A percentile compares a stretch with the other conserved stretches of the same genome.
Evolutionary conservation across 371 early-diverging fungal genomes (phyloP).

Genomic region (Mucor saturninus): DNA sequence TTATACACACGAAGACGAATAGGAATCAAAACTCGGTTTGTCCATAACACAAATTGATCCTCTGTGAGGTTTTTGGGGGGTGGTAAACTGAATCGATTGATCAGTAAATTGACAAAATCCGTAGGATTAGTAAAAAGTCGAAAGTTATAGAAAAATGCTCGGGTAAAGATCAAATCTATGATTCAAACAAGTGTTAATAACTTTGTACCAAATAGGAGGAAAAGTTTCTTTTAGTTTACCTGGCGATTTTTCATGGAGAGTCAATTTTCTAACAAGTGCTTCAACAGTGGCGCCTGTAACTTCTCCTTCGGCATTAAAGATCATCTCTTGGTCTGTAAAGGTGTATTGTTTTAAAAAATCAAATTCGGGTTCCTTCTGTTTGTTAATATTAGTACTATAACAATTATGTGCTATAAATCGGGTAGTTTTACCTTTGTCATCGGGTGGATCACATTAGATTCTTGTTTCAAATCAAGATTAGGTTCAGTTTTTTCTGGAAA

Average conservation of each 20-base stretch:
- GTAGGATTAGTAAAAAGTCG: conserved; percentile 80
- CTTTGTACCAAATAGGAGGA: too few relatives aligned
- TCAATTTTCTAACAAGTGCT: conserved; percentile 88
- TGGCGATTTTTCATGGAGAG: conserved; percentile 76
- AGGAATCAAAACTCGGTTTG: conserved; percentile 81
- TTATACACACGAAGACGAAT: conserved; percentile 88
- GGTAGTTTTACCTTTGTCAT: not conserved
- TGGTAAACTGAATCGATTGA: conserved; percentile 71
- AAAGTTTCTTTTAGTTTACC: conserved; percentile 28
- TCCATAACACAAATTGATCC: conserved; percentile 79
- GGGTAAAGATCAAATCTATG: conserved; percentile 76
- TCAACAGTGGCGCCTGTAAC: conserved; percentile 88
- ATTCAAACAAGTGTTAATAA: not conserved
- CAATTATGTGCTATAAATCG: not conserved
- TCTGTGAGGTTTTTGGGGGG: conserved; percentile 75
- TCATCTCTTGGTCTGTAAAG: conserved; percentile 65
- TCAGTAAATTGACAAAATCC: conserved; percentile 71
- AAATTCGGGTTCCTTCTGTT: conserved; percentile 44
- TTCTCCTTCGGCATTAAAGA: conserved; percentile 81
- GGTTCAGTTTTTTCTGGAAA: not conserved
- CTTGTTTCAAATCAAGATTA: not conserved
- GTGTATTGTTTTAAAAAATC: conserved; percentile 76
- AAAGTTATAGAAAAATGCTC: conserved; percentile 90
- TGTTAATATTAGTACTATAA: not conserved
- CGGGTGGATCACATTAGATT: not conserved